phyloP scores from a whole-genome alignment of 495 filamentous ascomycete genomes.

The Podospora pseudoanserina region DNA sequence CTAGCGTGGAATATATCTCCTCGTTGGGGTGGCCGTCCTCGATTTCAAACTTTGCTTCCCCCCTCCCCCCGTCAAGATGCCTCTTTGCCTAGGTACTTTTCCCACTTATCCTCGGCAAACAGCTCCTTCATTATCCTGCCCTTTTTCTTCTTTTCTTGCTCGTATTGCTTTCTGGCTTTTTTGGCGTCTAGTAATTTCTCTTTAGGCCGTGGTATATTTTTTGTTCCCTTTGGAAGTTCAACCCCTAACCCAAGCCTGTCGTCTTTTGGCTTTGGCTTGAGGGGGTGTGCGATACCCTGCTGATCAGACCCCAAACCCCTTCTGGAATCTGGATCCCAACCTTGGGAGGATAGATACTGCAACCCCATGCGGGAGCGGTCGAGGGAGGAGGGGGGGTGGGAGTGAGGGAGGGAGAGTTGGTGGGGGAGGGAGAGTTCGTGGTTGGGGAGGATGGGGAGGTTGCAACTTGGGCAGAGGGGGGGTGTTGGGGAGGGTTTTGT shows the following conservation, averaged over 20 bases:
- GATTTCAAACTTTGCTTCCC: no score
- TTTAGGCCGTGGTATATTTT: neutral
- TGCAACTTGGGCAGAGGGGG: conserved; percentile 15
- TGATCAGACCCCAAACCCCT: conserved; percentile 66
- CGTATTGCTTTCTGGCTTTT: neutral
- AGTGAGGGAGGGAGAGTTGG: conserved; percentile 75
- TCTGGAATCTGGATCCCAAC: conserved; percentile 83
- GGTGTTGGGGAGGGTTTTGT: conserved; percentile 6
- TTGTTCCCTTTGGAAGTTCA: conserved; percentile 5
- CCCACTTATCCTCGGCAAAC: neutral
- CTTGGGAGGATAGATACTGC: conserved; percentile 67
- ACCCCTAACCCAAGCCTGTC: neutral
- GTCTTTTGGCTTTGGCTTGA: conserved; percentile 47
- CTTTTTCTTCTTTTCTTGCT: neutral
- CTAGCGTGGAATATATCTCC: no score
- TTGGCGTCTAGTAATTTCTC: conserved; percentile 5
- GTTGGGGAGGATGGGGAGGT: conserved; percentile 9
- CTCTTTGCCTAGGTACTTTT: neutral
- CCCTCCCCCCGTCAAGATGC: no score
- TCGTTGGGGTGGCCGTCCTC: no score
- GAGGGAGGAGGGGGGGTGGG: conserved; percentile 77
- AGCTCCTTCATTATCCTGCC: neutral
- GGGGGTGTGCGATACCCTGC: conserved; percentile 70
- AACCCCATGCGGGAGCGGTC: conserved; percentile 77
- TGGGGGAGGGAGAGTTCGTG: conserved; percentile 61